Evolutionary conservation across 176 grass and related monocot genomes (phyloP).

Genomic region (Dendrocalamus sinicus): DNA sequence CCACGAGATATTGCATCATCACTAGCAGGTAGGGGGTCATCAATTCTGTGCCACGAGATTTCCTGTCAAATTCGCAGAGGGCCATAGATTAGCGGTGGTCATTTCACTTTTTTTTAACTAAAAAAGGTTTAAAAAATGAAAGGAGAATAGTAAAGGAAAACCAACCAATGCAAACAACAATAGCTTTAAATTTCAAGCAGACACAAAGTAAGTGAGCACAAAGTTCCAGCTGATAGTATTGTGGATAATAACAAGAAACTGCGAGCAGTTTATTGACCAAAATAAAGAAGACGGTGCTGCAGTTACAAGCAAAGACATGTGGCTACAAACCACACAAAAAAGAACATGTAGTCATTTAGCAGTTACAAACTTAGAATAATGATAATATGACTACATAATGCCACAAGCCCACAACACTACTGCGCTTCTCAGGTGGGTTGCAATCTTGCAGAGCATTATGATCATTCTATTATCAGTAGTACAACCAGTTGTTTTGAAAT

Average conservation of each 20-base stretch:
- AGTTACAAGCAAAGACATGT: not conserved
- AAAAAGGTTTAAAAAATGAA: not conserved
- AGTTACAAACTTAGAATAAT: slow-evolving; percentile 6
- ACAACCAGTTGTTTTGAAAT: not conserved
- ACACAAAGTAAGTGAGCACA: slow-evolving; percentile 8
- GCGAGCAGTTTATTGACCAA: not conserved
- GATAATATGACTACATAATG: not conserved
- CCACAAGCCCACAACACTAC: not conserved
- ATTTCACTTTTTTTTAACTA: slow-evolving; percentile 22
- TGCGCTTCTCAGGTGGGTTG: not conserved
- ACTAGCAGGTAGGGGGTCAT: slow-evolving; percentile 85
- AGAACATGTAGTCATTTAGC: not conserved
- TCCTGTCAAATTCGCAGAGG: slow-evolving; percentile 61
- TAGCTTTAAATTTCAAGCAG: slow-evolving; percentile 8
- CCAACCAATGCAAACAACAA: not conserved
- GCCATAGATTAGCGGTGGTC: slow-evolving; percentile 14
- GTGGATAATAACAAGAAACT: not conserved
- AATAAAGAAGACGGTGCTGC: not conserved
- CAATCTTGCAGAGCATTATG: not conserved
- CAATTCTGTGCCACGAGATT: slow-evolving; percentile 91
- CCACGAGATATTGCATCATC: slow-evolving; percentile 82
- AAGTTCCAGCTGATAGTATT: not conserved
- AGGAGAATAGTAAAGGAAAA: not conserved
- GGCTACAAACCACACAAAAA: not conserved
- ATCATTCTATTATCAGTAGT: not conserved